Evolutionary conservation across 1,139 yeast genomes (phyloP), one percentile per base, ranked within the genome.

Genomic region (Saccharomyces hybrid): DNA sequence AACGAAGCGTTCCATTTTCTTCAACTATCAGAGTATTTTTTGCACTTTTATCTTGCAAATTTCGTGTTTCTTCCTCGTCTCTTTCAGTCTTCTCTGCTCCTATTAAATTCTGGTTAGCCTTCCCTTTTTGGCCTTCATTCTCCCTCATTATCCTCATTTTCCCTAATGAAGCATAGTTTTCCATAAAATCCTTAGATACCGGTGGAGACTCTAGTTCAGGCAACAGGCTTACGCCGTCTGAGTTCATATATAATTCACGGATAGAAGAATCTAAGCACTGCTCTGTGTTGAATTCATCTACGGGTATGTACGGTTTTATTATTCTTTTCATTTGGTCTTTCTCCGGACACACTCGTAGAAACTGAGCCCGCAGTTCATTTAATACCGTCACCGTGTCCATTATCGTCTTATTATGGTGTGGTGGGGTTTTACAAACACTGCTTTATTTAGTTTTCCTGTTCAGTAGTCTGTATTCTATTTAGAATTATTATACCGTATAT

Each of bases 121-220:
- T 48, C 9, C 50, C 28, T 7, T 29, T 14, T 34, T 54, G 54
- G 11, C 47, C 51, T 8, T 48, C 49, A 34, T 46, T 54, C 29
- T 55, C 60, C 32, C 53, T 55, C 50, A 51, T 16, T 19, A 38
- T 38, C 27, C 60, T 50, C 19, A 56, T 47, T 32, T 57, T 53
- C 31, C 51, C 54, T 3, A 51, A 46, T 6, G 57, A 31, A 8
- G 52, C 48, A 32, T 60, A 59, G 27, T 54, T 55, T 5, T 62
- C 67, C 63, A 67, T 58, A 32, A 57, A 63, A 49, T 61, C 60
- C 27, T 58, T 62, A 1, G 67, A 58, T 5, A 69, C 64, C 0
- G 72, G 70, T 3, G 72, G 72, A 0, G 73, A 70, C 42, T 67
- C 67, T 28, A 69, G 51, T n/a, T 56, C 50, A 5, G 55, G 55